These are phyloP conservation scores for Chloranthus sessilifolius DNA, from an alignment of 164 flowering plant species.

Conservation along the genomic window DNA sequence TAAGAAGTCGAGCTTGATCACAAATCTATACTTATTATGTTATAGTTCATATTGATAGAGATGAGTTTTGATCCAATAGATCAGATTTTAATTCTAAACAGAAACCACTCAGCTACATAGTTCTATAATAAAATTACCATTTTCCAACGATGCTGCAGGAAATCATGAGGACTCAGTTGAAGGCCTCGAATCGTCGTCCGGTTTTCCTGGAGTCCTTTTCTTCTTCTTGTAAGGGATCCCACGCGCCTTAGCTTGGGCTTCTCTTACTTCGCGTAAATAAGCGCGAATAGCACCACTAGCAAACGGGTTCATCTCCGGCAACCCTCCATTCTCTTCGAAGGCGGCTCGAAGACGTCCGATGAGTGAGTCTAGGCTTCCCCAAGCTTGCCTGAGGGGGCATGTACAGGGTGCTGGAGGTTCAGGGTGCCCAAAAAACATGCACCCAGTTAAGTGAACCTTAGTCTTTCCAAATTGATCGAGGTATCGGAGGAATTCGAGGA, in stretches of 20 bases:
- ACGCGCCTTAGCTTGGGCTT: conserved; percentile 49
- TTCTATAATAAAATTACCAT: conserved; percentile 7
- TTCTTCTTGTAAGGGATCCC: conserved; percentile 61
- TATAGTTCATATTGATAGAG: too few relatives aligned
- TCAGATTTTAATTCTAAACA: too few relatives aligned
- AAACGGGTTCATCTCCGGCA: conserved; percentile 50
- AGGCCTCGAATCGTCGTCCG: conserved; percentile 11
- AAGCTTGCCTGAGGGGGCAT: conserved; percentile 57
- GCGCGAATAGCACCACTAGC: conserved; percentile 47
- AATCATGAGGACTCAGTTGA: conserved; percentile 5
- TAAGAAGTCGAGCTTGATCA: too few relatives aligned
- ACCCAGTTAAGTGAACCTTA: conserved; percentile 52
- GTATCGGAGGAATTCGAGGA: conserved; percentile 48
- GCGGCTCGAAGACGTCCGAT: conserved; percentile 63
- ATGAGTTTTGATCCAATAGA: too few relatives aligned
- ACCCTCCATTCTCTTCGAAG: conserved; percentile 52
- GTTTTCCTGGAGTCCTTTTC: conserved; percentile 22
- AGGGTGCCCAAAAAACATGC: conserved; percentile 50
- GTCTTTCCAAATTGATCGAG: conserved; percentile 62
- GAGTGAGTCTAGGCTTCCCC: conserved; percentile 62
- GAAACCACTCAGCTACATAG: conserved; percentile 1
- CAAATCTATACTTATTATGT: too few relatives aligned
- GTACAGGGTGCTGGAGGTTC: conserved; percentile 58
- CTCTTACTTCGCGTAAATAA: conserved; percentile 47
- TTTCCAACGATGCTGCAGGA: neutral